phyloP scores from a whole-genome alignment of 106 monocot genomes.

The Alisma plantagoaquatica region DNA sequence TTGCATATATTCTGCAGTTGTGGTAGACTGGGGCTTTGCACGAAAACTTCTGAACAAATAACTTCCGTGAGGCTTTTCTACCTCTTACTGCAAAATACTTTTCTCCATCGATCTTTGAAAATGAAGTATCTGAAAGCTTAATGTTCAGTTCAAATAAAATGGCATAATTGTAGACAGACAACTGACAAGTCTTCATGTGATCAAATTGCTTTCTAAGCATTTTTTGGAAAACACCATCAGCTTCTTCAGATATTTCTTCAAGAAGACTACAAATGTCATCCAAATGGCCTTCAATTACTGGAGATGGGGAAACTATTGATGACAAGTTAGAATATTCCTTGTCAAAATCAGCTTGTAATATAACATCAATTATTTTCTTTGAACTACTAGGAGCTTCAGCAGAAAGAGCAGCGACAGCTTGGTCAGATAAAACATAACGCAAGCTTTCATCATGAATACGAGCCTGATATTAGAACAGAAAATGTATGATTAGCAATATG shows the following conservation, averaged over 20 bases:
- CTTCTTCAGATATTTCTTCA: constrained; percentile 27
- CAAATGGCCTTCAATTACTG: constrained; percentile 48
- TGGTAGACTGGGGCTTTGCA: constrained; percentile 97
- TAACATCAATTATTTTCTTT: constrained; percentile 34
- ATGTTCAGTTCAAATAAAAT: constrained; percentile 55
- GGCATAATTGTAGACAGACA: constrained; percentile 70
- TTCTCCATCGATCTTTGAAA: constrained; percentile 38
- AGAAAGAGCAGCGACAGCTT: constrained; percentile 60
- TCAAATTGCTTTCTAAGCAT: constrained; percentile 40
- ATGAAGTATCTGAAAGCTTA: constrained; percentile 28
- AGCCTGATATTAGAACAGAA: constrained; percentile 74
- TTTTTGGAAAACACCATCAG: constrained; percentile 47
- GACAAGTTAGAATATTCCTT: constrained; percentile 15
- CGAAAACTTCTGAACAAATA: constrained; percentile 90
- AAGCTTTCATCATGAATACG: constrained; percentile 94
- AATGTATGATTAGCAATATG: too few species aligned
- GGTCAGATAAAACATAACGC: constrained; percentile 71
- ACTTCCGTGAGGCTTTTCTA: constrained; percentile 64
- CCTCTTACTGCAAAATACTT: constrained; percentile 20
- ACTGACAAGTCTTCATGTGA: constrained; percentile 31
- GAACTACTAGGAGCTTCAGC: constrained; percentile 37
- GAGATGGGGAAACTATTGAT: constrained; percentile 38
- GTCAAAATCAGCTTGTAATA: constrained; percentile 38
- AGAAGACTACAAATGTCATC: constrained; percentile 54
- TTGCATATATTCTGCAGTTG: constrained; percentile 92